phyloP scores from a whole-genome alignment of 2,329 filamentous ascomycete species.

The Aspergillus nomiae region DNA sequence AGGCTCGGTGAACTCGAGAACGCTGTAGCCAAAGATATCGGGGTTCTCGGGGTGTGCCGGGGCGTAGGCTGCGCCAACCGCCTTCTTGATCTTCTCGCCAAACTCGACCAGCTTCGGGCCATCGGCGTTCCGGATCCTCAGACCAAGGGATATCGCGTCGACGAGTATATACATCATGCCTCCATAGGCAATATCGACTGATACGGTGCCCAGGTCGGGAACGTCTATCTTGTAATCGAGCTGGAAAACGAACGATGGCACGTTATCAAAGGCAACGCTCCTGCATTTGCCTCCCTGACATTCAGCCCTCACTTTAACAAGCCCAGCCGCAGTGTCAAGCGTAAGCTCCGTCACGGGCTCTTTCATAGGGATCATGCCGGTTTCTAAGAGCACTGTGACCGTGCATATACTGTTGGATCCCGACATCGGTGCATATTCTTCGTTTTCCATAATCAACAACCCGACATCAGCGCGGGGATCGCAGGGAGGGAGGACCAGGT shows the following conservation, averaged over 20 bases:
- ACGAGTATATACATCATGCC: neutral
- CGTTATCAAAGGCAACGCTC: neutral
- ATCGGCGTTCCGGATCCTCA: neutral
- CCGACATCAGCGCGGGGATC: neutral
- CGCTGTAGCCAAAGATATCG: neutral
- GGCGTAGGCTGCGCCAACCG: neutral
- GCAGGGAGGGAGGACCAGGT: neutral
- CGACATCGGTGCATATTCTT: neutral
- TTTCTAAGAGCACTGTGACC: neutral
- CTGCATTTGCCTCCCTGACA: neutral
- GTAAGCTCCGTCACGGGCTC: neutral
- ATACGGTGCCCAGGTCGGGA: neutral
- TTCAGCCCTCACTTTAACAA: neutral
- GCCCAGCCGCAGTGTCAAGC: neutral
- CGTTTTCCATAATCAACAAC: neutral
- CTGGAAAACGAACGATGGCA: neutral
- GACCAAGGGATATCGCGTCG: neutral
- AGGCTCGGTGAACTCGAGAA: neutral
- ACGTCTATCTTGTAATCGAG: neutral
- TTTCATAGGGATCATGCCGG: neutral
- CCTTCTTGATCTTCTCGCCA: neutral
- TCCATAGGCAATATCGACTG: neutral
- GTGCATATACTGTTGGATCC: neutral
- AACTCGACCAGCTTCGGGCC: neutral
- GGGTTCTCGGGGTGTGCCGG: neutral